Conservation (phyloP, 2,329 filamentous ascomycete genomes). For the Alternaria consortialis region DNA sequence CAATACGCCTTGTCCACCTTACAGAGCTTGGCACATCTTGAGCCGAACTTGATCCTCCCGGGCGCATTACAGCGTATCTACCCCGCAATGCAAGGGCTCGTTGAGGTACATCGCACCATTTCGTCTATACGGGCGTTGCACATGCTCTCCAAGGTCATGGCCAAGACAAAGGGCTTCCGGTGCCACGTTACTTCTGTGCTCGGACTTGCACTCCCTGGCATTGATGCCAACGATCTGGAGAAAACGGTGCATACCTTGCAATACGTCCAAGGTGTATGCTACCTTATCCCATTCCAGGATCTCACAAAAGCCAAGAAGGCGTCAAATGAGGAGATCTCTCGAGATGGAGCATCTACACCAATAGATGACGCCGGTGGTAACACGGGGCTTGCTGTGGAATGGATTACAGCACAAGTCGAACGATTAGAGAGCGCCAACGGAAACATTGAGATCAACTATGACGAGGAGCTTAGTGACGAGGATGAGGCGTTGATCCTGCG, state of each 20-base stretch:
- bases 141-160: conserved; percentile 90
- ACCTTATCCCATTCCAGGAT: conserved; percentile 92
- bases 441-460: conserved; percentile 85
- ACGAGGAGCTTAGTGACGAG: conserved; percentile 80
- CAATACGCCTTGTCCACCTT: conserved; percentile 91
- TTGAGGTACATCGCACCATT: conserved; percentile 95
- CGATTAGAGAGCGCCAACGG: conserved; percentile 90
- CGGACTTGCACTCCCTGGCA: conserved; percentile 91
- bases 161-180: conserved; percentile 91
- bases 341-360: conserved; percentile 45
- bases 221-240: conserved; percentile 96
- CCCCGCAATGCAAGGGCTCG: conserved; percentile 92
- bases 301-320: conserved; percentile 67
- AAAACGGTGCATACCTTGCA: conserved; percentile 95
- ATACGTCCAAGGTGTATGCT: conserved; percentile 94
- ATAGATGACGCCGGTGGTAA: conserved; percentile 49
- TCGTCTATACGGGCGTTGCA: conserved; percentile 92
- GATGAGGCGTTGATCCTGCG: conserved; percentile 88
- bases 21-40: conserved; percentile 87
- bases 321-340: conserved; percentile 15
- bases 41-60: conserved; percentile 89
- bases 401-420: conserved; percentile 94
- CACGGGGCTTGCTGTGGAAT: conserved; percentile 77
- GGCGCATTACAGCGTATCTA: conserved; percentile 96
- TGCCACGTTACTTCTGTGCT: conserved; percentile 94